Evolutionary conservation across 2,329 filamentous ascomycete species (phyloP), one percentile per base, ranked within the genome.

Genomic region (Monilinia fructicola): DNA sequence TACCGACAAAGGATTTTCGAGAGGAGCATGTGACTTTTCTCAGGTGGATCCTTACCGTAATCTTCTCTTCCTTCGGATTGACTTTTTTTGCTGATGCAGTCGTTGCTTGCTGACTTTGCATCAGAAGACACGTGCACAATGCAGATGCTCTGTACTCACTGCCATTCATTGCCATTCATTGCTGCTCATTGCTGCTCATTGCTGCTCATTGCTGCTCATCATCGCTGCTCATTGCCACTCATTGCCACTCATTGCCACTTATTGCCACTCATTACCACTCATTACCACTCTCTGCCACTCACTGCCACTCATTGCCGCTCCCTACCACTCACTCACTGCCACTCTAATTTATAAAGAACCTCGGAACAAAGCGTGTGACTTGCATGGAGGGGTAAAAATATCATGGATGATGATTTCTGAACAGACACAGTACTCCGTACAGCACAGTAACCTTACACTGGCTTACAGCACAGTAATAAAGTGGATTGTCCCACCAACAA

Each of bases 341-440:
- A 48, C 28, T 14, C 42, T 48, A 59, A 31, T 28, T 31, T n/a
- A 26, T 21, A 18, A 35, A 50, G 21, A 60, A 35, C 31, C 31
- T 59, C 35, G 35, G 54, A 52, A 31, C 12, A 40, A 60, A 60
- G 42, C 60, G 48, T 53, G 48, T 59, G 42, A 40, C 63, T 59
- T 65, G 63, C 63, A 65, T 65, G 44, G 63, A 60, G 63, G 63
- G 63, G 63, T 65, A 59, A 59, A 16, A 63, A 48, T 23, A 21
- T 18, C 55, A 42, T 38, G 23, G 50, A 42, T 35, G 23, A 14
- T 16, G 5, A 35, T 35, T 35, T 35, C 31, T 35, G 31, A 35
- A 11, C 12, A 55, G 31, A 23, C 11, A n/a, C n/a, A n/a, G n/a
- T n/a, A n/a, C n/a, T n/a, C n/a, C n/a, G n/a, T n/a, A n/a, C n/a